phyloP scores from a whole-genome alignment of 352 stramenopile genomes.

The Pythium scleroteichum region DNA sequence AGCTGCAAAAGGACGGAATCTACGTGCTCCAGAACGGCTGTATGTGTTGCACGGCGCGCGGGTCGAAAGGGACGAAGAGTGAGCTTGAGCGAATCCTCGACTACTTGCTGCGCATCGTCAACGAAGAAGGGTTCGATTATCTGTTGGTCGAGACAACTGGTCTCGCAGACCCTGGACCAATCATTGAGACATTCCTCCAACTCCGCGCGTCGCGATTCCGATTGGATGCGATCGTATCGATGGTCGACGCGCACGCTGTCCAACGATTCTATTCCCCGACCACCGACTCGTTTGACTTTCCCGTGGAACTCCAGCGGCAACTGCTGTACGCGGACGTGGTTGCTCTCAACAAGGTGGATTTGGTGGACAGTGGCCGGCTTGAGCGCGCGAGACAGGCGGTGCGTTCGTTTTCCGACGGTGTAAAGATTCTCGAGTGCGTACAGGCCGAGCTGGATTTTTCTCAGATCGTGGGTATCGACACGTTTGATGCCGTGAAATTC shows the following conservation, averaged over 20 bases:
- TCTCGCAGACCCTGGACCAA: constrained; percentile 95
- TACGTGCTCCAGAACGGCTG: constrained; percentile 98
- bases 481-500: constrained; percentile 73
- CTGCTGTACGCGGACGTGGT: constrained; percentile 70
- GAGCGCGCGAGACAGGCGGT: constrained; percentile 36
- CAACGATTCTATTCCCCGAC: constrained; percentile 42
- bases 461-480: constrained; percentile 67
- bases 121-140: constrained; percentile 93
- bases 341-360: constrained; percentile 74
- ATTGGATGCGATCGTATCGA: constrained; percentile 95
- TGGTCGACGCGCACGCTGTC: constrained; percentile 90
- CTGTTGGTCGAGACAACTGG: constrained; percentile 98
- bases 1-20: constrained; percentile 77
- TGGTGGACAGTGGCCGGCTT: constrained; percentile 39
- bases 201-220: constrained; percentile 87
- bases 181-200: constrained; percentile 97
- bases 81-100: constrained; percentile 93
- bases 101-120: constrained; percentile 63
- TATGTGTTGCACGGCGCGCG: constrained; percentile 94
- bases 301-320: constrained; percentile 66
- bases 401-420: constrained; percentile 52
- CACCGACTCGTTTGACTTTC: constrained; percentile 35
- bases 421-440: constrained; percentile 40
- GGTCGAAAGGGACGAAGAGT: constrained; percentile 89
- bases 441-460: constrained; percentile 53